These are phyloP conservation scores for Thecaphora thlaspeos DNA, from an alignment of 1,284 basidiomycete genomes.

Conservation along the genomic window DNA sequence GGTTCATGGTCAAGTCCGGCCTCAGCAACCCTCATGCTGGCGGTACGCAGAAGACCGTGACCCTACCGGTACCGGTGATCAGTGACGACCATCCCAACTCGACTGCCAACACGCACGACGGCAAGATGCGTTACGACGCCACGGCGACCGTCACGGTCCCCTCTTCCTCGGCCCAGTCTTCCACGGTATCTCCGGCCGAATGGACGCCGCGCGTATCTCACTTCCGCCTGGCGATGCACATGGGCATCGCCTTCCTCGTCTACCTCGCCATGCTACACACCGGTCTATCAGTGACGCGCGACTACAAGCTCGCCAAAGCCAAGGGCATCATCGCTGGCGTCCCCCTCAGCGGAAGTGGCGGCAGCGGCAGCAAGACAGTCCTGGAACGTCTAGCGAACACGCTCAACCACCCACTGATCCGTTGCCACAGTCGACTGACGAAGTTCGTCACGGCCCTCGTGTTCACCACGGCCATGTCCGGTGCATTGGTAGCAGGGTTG, in stretches of 20 bases:
- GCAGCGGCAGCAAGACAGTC: background rate
- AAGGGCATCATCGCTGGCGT: conserved; percentile 34
- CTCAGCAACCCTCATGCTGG: conserved; percentile 61
- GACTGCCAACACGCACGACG: conserved; percentile 2
- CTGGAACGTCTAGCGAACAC: conserved; percentile 24
- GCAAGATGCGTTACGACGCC: conserved; percentile 4
- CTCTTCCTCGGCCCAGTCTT: conserved; percentile 14
- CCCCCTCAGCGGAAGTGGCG: background rate
- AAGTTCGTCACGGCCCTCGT: conserved; percentile 37
- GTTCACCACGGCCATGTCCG: conserved; percentile 76
- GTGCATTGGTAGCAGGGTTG: conserved; percentile 94
- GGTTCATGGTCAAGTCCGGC: conserved; percentile 99
- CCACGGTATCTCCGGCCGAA: conserved; percentile 18
- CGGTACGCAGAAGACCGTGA: conserved; percentile 16
- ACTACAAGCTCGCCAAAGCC: conserved; percentile 68
- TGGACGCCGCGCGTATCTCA: conserved; percentile 80
- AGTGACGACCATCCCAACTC: conserved; percentile 11
- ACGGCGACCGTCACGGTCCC: conserved; percentile 6
- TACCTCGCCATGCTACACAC: conserved; percentile 88
- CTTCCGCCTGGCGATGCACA: conserved; percentile 91
- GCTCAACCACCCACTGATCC: conserved; percentile 30
- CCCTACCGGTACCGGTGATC: conserved; percentile 7
- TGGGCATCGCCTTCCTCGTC: conserved; percentile 83
- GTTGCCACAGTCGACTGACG: conserved; percentile 35
- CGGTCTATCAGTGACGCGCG: conserved; percentile 75